Percentiles rank a stretch among this genome's conserved stretches.
phyloP scores from a whole-genome alignment of 257 asterid genomes.

The Penstemon eatonii region DNA sequence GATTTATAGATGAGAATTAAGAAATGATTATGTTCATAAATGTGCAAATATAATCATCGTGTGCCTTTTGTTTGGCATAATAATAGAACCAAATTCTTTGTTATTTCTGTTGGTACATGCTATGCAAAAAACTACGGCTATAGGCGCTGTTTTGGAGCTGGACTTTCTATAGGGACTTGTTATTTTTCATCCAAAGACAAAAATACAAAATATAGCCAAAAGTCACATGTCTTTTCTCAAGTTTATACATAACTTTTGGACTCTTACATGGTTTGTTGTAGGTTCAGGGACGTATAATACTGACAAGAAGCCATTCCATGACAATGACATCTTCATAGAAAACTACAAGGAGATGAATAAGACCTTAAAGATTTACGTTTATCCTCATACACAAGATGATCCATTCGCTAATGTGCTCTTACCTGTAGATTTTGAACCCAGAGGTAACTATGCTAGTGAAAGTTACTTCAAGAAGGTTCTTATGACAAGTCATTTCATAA shows the following conservation, averaged over 20 bases:
- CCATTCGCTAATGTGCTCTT: conserved; percentile 72
- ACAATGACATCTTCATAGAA: conserved; percentile 51
- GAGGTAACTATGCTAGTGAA: conserved; percentile 94
- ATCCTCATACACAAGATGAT: conserved; percentile 60
- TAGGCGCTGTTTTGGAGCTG: background rate
- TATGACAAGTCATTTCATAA: conserved; percentile 64
- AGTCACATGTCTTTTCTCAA: conserved; percentile 15
- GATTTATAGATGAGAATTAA: background rate
- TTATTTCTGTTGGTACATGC: conserved; percentile 10
- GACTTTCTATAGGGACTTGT: background rate
- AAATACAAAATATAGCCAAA: background rate
- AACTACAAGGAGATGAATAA: conserved; percentile 72
- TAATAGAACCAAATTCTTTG: conserved; percentile 2
- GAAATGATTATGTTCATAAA: background rate
- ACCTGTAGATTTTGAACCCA: conserved; percentile 65
- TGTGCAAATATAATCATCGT: background rate
- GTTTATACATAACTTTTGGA: conserved; percentile 23
- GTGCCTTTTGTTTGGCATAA: background rate
- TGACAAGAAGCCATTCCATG: conserved; percentile 56
- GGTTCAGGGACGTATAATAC: conserved; percentile 42
- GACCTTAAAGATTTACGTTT: conserved; percentile 64
- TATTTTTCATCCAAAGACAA: conserved; percentile 10
- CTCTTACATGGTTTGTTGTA: conserved; percentile 28
- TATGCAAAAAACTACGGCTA: background rate
- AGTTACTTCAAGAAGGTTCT: conserved; percentile 88